phyloP scores from a whole-genome alignment of 306 rosid genomes.

The Fagus sylvatica region DNA sequence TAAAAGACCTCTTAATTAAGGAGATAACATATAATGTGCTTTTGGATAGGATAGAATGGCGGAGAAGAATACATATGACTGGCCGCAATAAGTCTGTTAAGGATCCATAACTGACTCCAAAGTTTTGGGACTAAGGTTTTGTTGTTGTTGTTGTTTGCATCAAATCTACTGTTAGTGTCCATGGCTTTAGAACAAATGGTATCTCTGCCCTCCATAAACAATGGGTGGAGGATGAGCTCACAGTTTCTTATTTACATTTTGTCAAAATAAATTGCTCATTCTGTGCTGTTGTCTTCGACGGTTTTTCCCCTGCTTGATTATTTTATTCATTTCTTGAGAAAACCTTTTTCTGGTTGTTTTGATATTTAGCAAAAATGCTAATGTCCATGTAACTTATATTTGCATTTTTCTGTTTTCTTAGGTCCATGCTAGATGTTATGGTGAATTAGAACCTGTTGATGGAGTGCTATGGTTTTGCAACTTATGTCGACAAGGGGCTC shows the following conservation, averaged over 20 bases:
- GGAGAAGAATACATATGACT: no score
- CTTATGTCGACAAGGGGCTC: slow-evolving; percentile 87
- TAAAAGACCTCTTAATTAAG: no score
- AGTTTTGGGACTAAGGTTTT: no score
- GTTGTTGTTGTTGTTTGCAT: neutral
- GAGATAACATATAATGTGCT: no score
- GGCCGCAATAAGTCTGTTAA: no score
- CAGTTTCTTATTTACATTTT: neutral
- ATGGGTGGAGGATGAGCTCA: neutral
- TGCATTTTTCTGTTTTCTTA: slow-evolving; percentile 23
- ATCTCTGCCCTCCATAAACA: neutral
- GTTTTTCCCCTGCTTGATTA: slow-evolving; percentile 18
- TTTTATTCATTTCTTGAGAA: slow-evolving; percentile 18
- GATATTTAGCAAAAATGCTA: neutral
- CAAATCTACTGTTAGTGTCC: neutral
- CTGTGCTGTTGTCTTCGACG: neutral
- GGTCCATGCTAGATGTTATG: slow-evolving; percentile 99
- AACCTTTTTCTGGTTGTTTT: slow-evolving; percentile 4
- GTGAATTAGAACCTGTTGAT: slow-evolving; percentile 87
- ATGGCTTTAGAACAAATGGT: neutral
- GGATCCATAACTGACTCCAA: no score
- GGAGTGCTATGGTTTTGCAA: slow-evolving; percentile 95
- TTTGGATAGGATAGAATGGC: no score
- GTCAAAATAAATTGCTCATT: slow-evolving; percentile 3
- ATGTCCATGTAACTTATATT: neutral